Conservation (phyloP, 345 rosid species). For the Lepidium didymum region DNA sequence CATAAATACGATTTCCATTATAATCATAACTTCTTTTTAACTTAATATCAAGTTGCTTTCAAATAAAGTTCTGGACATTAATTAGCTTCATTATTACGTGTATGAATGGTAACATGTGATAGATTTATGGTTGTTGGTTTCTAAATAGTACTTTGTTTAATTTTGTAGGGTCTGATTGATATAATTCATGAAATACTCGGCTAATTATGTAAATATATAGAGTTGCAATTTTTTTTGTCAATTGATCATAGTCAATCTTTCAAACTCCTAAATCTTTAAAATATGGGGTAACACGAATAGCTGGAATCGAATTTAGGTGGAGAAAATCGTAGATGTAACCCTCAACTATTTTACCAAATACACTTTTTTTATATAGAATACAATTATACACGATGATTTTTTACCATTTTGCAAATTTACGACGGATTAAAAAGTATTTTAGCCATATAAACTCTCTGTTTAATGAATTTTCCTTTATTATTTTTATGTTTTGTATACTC, state of each 20-base stretch:
- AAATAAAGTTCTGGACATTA: constrained; percentile 16
- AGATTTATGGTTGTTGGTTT: constrained; percentile 11
- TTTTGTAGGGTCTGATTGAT: constrained; percentile 10
- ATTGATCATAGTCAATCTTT: too few relatives aligned
- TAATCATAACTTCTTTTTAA: not conserved
- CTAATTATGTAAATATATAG: not conserved
- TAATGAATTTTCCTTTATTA: not conserved
- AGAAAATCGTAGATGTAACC: too few relatives aligned
- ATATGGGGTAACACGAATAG: too few relatives aligned
- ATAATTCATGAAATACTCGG: not conserved
- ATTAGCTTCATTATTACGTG: constrained; percentile 16
- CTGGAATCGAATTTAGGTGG: too few relatives aligned
- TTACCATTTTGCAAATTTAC: too few relatives aligned
- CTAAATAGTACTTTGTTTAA: constrained; percentile 9
- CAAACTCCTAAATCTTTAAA: too few relatives aligned
- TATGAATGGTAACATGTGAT: constrained; percentile 24
- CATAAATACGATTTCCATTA: constrained; percentile 17
- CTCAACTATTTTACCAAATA: too few relatives aligned
- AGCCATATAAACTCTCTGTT: too few relatives aligned
- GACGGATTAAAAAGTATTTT: too few relatives aligned
- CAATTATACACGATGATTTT: too few relatives aligned
- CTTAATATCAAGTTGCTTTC: constrained; percentile 25
- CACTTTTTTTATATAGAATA: too few relatives aligned
- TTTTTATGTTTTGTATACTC: not conserved
- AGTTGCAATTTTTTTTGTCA: too few relatives aligned